Conservation (phyloP, 768 basidiomycete genomes). For the Podaxis carcinomalis region DNA sequence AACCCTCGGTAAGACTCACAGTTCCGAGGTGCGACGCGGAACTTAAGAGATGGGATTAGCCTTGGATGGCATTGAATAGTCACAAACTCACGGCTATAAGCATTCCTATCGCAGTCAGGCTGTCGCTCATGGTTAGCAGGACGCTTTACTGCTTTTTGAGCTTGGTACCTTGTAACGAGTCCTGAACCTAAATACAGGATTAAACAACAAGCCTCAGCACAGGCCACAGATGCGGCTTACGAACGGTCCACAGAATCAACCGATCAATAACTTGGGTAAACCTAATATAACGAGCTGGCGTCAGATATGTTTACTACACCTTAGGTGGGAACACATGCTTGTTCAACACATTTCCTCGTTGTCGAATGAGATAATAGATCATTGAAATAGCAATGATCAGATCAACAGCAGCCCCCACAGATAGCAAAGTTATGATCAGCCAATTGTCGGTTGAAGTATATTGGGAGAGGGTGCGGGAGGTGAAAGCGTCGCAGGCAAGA, state of each 20-base stretch:
- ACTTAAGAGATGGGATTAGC: background rate
- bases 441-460: background rate
- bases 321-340: background rate
- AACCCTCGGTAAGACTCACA: background rate
- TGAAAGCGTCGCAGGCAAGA: background rate
- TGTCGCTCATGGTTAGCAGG: background rate
- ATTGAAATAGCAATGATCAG: conserved; percentile 9
- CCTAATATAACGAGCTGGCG: background rate
- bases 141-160: background rate
- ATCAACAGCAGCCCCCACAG: background rate
- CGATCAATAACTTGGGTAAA: background rate
- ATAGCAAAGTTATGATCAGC: background rate
- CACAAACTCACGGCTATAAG: background rate
- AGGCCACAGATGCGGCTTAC: background rate
- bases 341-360: background rate
- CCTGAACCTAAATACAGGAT: background rate
- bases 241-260: conserved; percentile 1
- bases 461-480: background rate
- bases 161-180: background rate
- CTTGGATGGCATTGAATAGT: background rate
- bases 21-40: background rate
- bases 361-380: conserved; percentile 1
- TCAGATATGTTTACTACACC: background rate
- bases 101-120: background rate
- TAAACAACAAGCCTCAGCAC: background rate